phyloP scores from a whole-genome alignment of 2,329 filamentous ascomycete species.

The Xylaria sp. region DNA sequence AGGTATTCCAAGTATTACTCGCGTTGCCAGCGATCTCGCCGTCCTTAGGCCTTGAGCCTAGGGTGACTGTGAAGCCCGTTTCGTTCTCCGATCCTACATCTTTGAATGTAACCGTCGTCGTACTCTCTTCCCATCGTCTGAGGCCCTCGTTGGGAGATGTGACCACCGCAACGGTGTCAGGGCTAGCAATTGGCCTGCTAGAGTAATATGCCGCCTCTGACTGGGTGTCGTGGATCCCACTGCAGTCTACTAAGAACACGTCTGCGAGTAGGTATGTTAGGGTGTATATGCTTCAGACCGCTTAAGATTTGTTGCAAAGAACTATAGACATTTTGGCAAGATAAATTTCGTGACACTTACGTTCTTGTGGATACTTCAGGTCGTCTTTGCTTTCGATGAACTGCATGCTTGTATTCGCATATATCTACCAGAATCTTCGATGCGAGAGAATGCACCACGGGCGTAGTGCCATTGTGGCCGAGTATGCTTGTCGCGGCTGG shows the following conservation, averaged over 20 bases:
- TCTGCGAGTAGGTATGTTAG: background rate
- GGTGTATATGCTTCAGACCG: background rate
- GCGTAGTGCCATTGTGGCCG: background rate
- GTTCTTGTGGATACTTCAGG: background rate
- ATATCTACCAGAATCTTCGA: background rate
- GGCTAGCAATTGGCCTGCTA: background rate
- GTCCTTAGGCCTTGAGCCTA: background rate
- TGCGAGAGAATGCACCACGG: background rate
- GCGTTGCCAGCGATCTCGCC: conserved; percentile 9
- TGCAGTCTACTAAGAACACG: background rate
- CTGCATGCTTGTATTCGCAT: background rate
- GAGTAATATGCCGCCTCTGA: conserved; percentile 12
- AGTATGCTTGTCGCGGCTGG: no score
- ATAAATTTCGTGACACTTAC: background rate
- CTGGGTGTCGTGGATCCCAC: background rate
- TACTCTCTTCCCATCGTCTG: background rate
- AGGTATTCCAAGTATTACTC: conserved; percentile 2
- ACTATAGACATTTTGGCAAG: background rate
- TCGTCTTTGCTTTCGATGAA: background rate
- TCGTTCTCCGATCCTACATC: background rate
- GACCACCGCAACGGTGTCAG: conserved; percentile 1
- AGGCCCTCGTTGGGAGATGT: background rate
- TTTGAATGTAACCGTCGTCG: conserved; percentile 1
- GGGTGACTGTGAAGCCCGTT: conserved; percentile 6
- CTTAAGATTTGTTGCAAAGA: background rate